These are phyloP conservation scores for Mycena latifolia DNA, from an alignment of 768 basidiomycete genomes.

Conservation along the genomic window DNA sequence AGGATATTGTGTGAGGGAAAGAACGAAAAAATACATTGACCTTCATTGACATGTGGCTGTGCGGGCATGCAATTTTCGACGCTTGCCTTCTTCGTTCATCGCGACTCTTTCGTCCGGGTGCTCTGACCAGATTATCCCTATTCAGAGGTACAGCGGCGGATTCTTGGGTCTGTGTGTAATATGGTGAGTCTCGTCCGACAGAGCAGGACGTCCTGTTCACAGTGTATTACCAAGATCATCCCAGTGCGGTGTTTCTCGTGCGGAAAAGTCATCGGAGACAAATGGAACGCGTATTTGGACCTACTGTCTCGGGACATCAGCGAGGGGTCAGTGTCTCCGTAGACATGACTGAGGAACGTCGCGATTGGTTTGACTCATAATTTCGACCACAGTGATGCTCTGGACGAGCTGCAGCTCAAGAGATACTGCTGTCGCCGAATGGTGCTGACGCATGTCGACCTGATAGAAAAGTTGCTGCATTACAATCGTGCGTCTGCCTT, in stretches of 20 bases:
- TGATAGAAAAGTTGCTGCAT: constrained; percentile 96
- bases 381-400: constrained; percentile 76
- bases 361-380: background rate
- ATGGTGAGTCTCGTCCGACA: constrained; percentile 21
- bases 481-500: constrained; percentile 83
- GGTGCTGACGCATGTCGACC: constrained; percentile 97
- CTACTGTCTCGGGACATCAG: constrained; percentile 83
- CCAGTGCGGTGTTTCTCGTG: constrained; percentile 97
- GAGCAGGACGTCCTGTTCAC: background rate
- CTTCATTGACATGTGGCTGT: background rate
- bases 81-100: background rate
- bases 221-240: constrained; percentile 75
- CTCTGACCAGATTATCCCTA: background rate
- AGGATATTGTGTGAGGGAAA: too few relatives aligned
- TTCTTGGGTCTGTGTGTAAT: background rate
- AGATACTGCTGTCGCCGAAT: constrained; percentile 97
- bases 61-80: background rate
- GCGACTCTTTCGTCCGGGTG: background rate
- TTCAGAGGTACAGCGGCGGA: background rate
- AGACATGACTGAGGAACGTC: background rate
- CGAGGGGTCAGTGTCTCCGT: constrained; percentile 79
- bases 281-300: constrained; percentile 92
- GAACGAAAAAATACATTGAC: too few relatives aligned
- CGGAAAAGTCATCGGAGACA: constrained; percentile 97
- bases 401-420: constrained; percentile 90